Evolutionary conservation across 164 flowering plant genomes (phyloP).

Genomic region (Vitis rupestris): DNA sequence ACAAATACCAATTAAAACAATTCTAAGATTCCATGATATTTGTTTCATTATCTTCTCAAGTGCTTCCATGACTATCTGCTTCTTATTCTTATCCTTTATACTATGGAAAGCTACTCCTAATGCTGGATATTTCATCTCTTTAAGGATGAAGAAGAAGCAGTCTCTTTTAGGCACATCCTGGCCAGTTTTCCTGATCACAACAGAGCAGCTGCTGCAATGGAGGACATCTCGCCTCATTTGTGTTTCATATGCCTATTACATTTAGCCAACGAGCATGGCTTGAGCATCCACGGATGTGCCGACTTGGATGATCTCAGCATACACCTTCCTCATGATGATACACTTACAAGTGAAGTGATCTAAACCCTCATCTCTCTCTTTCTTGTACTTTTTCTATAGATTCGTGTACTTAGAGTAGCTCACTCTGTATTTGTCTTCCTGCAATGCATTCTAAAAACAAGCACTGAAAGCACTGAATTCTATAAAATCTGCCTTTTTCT

Average conservation of each 20-base stretch:
- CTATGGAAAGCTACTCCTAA: not conserved
- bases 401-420: no score
- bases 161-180: constrained; percentile 39
- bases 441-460: no score
- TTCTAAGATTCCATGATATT: no score
- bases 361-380: constrained; percentile 1
- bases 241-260: constrained; percentile 82
- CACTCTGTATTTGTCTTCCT: no score
- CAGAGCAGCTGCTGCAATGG: constrained; percentile 27
- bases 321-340: constrained; percentile 25
- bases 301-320: constrained; percentile 64
- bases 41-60: no score
- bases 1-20: no score
- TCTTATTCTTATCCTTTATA: not conserved
- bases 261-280: constrained; percentile 79
- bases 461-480: no score
- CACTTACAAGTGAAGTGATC: not conserved
- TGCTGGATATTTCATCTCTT: not conserved
- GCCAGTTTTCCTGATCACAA: constrained; percentile 31
- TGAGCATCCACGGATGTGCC: constrained; percentile 44
- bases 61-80: not conserved
- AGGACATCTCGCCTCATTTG: constrained; percentile 69
- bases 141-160: constrained; percentile 19
- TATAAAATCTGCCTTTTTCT: no score
- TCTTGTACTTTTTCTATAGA: not conserved